These are phyloP conservation scores for Nigrograna mackinnonii DNA, from an alignment of 2,329 filamentous ascomycete species.

Conservation along the genomic window DNA sequence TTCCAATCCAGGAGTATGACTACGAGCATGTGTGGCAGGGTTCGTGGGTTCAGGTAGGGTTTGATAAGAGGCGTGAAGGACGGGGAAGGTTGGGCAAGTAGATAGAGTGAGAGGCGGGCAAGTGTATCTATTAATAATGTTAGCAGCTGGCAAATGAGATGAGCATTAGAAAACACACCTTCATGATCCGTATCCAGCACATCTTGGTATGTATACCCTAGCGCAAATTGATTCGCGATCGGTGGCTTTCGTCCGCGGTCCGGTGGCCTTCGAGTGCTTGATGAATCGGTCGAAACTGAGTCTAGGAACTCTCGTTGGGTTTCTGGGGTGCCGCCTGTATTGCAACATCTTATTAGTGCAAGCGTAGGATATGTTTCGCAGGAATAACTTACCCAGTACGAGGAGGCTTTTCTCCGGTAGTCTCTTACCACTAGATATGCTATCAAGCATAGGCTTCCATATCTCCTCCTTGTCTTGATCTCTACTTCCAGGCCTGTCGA, in stretches of 20 bases:
- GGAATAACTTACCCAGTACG: constrained; percentile 68
- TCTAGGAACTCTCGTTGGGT: constrained; percentile 83
- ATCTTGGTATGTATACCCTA: constrained; percentile 95
- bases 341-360: constrained; percentile 14
- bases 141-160: neutral
- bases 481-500: constrained; percentile 54
- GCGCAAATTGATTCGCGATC: constrained; percentile 86
- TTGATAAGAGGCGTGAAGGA: constrained; percentile 82
- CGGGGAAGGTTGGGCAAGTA: constrained; percentile 81
- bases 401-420: constrained; percentile 90
- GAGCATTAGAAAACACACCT: constrained; percentile 54
- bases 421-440: constrained; percentile 85
- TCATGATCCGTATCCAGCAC: constrained; percentile 93
- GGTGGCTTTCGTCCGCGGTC: constrained; percentile 63
- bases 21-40: constrained; percentile 82
- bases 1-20: constrained; percentile 96
- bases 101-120: constrained; percentile 85
- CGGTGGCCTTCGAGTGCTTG: constrained; percentile 55
- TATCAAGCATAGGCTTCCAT: constrained; percentile 92
- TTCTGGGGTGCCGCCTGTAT: constrained; percentile 75
- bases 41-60: constrained; percentile 80
- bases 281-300: constrained; percentile 43
- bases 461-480: constrained; percentile 78
- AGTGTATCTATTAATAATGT: constrained; percentile 69
- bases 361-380: constrained; percentile 10